A percentile compares a stretch with the other conserved stretches of the same genome.
Conservation (phyloP, 2,329 filamentous ascomycete genomes). For the Thelonectria olida region DNA sequence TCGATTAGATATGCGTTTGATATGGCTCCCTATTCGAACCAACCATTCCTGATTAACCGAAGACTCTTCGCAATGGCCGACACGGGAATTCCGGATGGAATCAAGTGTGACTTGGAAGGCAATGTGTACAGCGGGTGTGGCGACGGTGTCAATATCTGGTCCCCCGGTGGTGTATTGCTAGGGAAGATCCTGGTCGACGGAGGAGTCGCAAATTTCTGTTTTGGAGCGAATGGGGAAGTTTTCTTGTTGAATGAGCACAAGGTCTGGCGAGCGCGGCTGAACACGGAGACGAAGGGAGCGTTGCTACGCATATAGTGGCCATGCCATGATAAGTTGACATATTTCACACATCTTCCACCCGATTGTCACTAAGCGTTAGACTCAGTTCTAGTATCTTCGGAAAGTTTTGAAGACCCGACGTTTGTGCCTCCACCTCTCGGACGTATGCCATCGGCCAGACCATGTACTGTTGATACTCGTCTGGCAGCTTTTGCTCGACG, state of each 20-base stretch:
- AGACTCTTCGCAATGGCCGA: constrained; percentile 61
- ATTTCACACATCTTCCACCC: background rate
- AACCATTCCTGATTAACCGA: constrained; percentile 55
- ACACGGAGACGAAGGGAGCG: constrained; percentile 27
- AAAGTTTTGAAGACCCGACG: background rate
- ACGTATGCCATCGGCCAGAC: constrained; percentile 21
- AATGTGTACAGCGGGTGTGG: constrained; percentile 61
- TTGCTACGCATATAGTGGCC: constrained; percentile 28
- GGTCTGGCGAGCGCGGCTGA: constrained; percentile 48
- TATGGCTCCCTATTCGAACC: constrained; percentile 30
- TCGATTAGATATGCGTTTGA: constrained; percentile 47
- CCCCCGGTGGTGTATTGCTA: constrained; percentile 53
- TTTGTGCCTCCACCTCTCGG: background rate
- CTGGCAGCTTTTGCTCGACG: constrained; percentile 13
- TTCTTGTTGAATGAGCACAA: constrained; percentile 59
- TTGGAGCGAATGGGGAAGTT: constrained; percentile 53
- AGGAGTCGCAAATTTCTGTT: constrained; percentile 58
- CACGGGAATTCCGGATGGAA: constrained; percentile 56
- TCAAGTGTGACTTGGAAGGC: constrained; percentile 56
- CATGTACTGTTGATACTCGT: constrained; percentile 6
- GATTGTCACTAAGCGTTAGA: background rate
- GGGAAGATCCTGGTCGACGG: constrained; percentile 55
- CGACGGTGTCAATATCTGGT: constrained; percentile 61
- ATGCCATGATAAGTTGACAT: background rate
- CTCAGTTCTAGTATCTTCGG: background rate